A percentile compares a stretch with the other conserved stretches of the same genome.
Conservation (phyloP, 108 stramenopile species). For the Stephanodiscus minutulus region DNA sequence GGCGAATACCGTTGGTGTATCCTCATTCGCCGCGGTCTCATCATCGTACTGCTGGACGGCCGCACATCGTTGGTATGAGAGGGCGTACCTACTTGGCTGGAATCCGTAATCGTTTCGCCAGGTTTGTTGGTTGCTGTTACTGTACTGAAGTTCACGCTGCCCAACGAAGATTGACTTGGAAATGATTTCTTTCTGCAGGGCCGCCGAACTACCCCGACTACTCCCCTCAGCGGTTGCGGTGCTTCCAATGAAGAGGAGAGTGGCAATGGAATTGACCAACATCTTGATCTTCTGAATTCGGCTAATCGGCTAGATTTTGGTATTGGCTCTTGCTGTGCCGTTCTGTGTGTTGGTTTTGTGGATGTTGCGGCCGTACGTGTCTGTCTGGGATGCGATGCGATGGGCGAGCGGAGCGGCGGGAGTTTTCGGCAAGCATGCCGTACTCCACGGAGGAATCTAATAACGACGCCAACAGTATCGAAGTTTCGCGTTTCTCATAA, state of each 20-base stretch:
- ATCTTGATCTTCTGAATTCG: neutral
- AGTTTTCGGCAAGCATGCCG: too few relatives aligned
- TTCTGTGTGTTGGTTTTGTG: neutral
- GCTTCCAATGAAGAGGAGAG: constrained; percentile 3
- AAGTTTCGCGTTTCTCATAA: too few relatives aligned
- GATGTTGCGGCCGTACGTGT: neutral
- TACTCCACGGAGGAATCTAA: too few relatives aligned
- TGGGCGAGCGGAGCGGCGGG: too few relatives aligned
- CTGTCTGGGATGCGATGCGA: too few relatives aligned
- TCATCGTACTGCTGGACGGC: constrained; percentile 42
- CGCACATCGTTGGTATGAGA: constrained; percentile 80
- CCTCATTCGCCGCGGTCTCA: constrained; percentile 42
- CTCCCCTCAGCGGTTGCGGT: neutral
- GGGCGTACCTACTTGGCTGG: constrained; percentile 53
- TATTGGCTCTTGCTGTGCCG: too few relatives aligned
- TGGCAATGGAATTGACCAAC: neutral
- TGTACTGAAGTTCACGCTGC: neutral
- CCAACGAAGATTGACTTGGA: neutral
- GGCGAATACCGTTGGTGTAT: constrained; percentile 50
- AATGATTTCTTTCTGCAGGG: neutral
- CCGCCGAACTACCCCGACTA: neutral
- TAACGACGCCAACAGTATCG: too few relatives aligned
- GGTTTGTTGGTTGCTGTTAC: neutral
- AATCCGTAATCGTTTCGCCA: neutral
- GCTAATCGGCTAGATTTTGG: too few relatives aligned